Percentiles rank a stretch among this genome's conserved stretches.
phyloP scores from a whole-genome alignment of 2,329 filamentous ascomycete genomes.

The Fusarium sp. region DNA sequence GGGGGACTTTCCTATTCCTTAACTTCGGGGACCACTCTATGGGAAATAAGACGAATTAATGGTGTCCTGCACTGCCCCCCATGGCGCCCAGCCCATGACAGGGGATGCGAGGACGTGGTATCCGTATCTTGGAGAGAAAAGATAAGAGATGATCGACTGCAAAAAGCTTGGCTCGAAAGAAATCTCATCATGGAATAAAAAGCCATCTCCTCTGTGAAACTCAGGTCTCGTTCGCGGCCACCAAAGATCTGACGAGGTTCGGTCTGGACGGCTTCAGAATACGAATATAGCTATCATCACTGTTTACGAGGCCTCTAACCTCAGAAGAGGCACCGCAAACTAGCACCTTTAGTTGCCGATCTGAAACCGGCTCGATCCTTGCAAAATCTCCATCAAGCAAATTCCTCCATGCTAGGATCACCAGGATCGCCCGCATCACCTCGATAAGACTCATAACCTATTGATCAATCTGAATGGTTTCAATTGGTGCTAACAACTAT shows the following conservation, averaged over 20 bases:
- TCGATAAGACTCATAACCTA: not conserved
- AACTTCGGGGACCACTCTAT: not conserved
- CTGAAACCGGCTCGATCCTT: constrained; percentile 32
- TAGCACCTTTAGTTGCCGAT: constrained; percentile 10
- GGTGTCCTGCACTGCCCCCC: constrained; percentile 30
- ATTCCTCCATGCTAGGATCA: not conserved
- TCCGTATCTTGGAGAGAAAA: not conserved
- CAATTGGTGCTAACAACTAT: not conserved
- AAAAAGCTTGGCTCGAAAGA: not conserved
- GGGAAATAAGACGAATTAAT: constrained; percentile 25
- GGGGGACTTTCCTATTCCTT: constrained; percentile 15
- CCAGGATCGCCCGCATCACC: constrained; percentile 2
- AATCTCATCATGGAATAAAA: not conserved
- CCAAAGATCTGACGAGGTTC: not conserved
- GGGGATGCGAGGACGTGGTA: constrained; percentile 14
- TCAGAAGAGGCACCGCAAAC: not conserved
- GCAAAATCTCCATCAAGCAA: constrained; percentile 15
- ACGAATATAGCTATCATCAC: not conserved
- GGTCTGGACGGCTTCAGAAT: not conserved
- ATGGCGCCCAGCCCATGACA: constrained; percentile 34
- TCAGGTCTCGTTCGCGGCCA: not conserved
- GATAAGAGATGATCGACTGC: not conserved
- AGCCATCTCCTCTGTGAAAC: not conserved
- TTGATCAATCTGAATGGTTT: not conserved
- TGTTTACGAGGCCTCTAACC: not conserved